These are phyloP conservation scores for Carallia pectinifolia DNA, from an alignment of 345 rosid genomes.

Conservation along the genomic window DNA sequence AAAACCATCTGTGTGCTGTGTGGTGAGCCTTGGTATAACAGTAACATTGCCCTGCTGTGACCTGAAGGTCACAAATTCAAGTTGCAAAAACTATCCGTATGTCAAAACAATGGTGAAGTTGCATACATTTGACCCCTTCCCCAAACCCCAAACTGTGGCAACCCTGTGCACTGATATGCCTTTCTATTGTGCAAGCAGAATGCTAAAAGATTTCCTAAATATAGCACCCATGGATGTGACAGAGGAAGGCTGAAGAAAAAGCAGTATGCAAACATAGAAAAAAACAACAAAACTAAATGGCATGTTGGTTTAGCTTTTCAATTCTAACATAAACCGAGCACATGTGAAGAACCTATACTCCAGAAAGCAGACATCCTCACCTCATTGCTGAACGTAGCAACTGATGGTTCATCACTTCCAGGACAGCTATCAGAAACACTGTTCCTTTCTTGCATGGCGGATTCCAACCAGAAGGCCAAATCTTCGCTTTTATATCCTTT, in stretches of 20 bases:
- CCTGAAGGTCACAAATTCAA: too few relatives aligned
- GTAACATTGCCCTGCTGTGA: too few relatives aligned
- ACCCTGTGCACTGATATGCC: too few relatives aligned
- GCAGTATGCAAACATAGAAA: background rate
- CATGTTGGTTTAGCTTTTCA: background rate
- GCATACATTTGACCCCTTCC: too few relatives aligned
- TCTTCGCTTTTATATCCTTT: constrained; percentile 33
- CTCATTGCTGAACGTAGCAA: constrained; percentile 39
- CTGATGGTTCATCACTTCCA: constrained; percentile 29
- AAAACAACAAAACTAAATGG: background rate
- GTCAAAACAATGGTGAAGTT: too few relatives aligned
- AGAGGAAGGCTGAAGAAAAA: background rate
- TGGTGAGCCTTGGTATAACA: too few relatives aligned
- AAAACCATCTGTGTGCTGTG: too few relatives aligned
- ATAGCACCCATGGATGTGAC: too few relatives aligned
- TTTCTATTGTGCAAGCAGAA: too few relatives aligned
- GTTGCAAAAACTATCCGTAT: too few relatives aligned
- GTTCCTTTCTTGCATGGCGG: constrained; percentile 17
- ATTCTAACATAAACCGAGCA: background rate
- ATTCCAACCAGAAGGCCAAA: constrained; percentile 18
- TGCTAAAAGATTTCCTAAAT: too few relatives aligned
- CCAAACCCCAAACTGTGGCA: too few relatives aligned
- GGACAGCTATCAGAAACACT: constrained; percentile 34
- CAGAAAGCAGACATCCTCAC: constrained; percentile 30
- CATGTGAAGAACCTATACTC: background rate